Evolutionary conservation across 371 early-diverging fungal genomes (phyloP).

Genomic region (Mortierella sp.): DNA sequence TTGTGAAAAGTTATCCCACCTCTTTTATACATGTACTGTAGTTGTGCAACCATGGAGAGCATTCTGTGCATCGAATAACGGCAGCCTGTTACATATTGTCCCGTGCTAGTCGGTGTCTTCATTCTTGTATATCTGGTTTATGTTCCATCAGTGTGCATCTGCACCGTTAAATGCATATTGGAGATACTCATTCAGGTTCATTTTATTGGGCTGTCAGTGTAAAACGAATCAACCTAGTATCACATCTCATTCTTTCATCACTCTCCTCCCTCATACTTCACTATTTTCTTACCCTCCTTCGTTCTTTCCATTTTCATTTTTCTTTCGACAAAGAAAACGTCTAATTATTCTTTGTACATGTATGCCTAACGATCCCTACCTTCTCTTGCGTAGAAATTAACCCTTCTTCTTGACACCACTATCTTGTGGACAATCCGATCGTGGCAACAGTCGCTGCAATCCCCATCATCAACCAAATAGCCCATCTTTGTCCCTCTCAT

Average conservation of each 20-base stretch:
- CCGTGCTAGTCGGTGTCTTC: not conserved
- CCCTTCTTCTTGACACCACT: not conserved
- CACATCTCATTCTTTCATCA: not conserved
- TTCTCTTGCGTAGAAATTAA: constrained; percentile 15
- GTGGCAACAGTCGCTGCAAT: not conserved
- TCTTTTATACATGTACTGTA: not conserved
- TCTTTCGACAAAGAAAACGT: not conserved
- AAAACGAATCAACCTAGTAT: constrained; percentile 2
- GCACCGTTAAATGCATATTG: constrained; percentile 6
- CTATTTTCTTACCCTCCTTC: not conserved
- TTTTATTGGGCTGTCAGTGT: constrained; percentile 6
- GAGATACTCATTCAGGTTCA: not conserved
- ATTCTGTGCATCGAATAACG: not conserved
- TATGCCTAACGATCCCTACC: constrained; percentile 3
- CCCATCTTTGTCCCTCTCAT: not conserved
- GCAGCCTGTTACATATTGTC: not conserved
- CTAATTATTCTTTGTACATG: not conserved
- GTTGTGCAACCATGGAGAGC: not conserved
- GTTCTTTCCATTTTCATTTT: not conserved
- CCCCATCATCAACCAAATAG: not conserved
- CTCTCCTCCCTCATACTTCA: not conserved
- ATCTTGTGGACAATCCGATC: not conserved
- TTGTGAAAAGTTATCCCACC: not conserved
- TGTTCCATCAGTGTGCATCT: not conserved
- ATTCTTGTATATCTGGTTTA: not conserved